Conservation (phyloP, 805 yeast species). For the Sugiyamaella floridensis region DNA sequence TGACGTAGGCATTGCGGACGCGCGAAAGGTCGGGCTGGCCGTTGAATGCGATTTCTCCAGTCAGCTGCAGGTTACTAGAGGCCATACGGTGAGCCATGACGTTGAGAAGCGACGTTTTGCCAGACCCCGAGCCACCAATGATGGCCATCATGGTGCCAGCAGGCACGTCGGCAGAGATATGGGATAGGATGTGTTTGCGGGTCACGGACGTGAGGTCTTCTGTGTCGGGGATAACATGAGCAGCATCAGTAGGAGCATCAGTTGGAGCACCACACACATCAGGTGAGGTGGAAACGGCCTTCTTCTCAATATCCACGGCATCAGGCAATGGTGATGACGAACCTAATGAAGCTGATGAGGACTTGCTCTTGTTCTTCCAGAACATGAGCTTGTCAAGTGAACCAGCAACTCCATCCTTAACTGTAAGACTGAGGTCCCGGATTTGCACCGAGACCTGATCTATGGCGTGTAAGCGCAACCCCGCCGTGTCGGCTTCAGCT, state of each 20-base stretch:
- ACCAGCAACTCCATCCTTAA: background rate
- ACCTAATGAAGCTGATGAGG: background rate
- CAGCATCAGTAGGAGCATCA: too few species aligned
- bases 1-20: conserved; percentile 52
- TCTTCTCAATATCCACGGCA: background rate
- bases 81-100: conserved; percentile 31
- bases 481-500: background rate
- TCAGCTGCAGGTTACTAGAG: conserved; percentile 17
- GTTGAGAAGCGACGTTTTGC: conserved; percentile 75
- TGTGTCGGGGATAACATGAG: background rate
- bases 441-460: conserved; percentile 4
- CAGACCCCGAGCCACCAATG: conserved; percentile 84
- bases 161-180: conserved; percentile 7
- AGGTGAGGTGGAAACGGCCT: background rate
- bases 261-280: background rate
- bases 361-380: background rate
- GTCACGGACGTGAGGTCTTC: background rate
- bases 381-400: background rate
- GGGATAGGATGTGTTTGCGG: conserved; percentile 5
- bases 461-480: background rate
- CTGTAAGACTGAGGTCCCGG: conserved; percentile 6
- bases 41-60: conserved; percentile 27
- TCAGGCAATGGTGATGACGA: too few species aligned
- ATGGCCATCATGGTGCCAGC: conserved; percentile 64
- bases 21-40: conserved; percentile 23